Evolutionary conservation across 805 yeast genomes (phyloP), one percentile per base, ranked within the genome.

Genomic region (Tetrapisispora nanseiensis): DNA sequence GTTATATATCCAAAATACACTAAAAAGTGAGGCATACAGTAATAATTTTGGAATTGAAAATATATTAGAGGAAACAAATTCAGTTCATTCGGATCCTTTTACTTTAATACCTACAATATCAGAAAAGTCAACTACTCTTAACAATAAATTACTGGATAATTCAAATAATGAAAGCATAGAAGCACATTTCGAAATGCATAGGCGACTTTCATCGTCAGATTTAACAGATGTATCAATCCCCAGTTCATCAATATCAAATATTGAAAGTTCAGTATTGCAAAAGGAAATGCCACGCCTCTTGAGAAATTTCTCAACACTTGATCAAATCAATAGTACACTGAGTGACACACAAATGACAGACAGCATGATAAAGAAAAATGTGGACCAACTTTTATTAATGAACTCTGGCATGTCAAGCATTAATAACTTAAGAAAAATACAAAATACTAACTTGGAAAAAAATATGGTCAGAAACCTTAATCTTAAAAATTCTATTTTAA

Each of bases 281-380:
- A 82, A 78, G 39, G 84, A 80, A 54, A 57, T 81, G 46, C 89
- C 89, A 1, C 72, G 71, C 45, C 59, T 81, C 51, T 65, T 80
- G 71, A 46, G 82, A 18, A 35, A 35, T 18, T 35, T 35, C 15
- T 35, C 38, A 11, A 35, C 38, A n/a, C 12, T 35, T 26, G 30
- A 35, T 35, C 13, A 35, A 19, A 24, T 35, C 5, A 35, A 35
- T 35, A 16, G 26, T 4, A 24, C 3, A 12, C 22, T 35, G 15
- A 24, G 10, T 24, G 31, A 35, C 8, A 4, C 37, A 22, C 7
- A 22, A 12, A 6, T 7, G 15, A 15, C 11, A 21, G 30, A 35
- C 10, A 35, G 26, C 24, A 35, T 6, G 13, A 8, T 18, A 12
- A 23, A 24, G 21, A 35, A 35, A 13, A 23, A 16, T 10, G 26